A percentile compares a stretch with the other conserved stretches of the same genome.
Evolutionary conservation across 768 basidiomycete species (phyloP).

Genomic region (Lentinula guzmanii): DNA sequence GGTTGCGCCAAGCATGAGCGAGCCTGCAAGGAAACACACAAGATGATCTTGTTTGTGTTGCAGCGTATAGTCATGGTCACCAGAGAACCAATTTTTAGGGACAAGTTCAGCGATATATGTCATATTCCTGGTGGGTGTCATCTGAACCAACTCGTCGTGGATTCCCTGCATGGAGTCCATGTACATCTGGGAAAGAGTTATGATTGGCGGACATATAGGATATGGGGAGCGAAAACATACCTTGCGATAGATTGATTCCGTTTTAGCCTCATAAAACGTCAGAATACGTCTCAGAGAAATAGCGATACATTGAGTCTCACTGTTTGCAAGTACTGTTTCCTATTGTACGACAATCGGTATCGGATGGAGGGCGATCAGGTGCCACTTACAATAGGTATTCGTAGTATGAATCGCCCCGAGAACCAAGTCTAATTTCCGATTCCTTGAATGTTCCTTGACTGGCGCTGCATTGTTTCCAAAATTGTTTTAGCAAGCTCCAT

Average conservation of each 20-base stretch:
- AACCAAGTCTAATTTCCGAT: slow-evolving; percentile 68
- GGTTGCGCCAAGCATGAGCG: slow-evolving; percentile 68
- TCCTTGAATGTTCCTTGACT: slow-evolving; percentile 21
- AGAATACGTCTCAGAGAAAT: neutral
- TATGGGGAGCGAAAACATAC: slow-evolving; percentile 24
- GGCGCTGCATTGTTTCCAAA: slow-evolving; percentile 8
- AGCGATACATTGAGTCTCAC: slow-evolving; percentile 22
- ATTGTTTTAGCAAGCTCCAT: neutral
- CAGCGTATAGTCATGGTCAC: slow-evolving; percentile 28
- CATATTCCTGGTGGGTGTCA: slow-evolving; percentile 39
- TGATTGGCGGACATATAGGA: neutral
- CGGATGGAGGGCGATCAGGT: neutral
- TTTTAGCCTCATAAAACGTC: slow-evolving; percentile 34
- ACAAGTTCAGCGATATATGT: slow-evolving; percentile 63
- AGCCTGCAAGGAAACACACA: slow-evolving; percentile 76
- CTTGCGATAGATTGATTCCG: slow-evolving; percentile 56
- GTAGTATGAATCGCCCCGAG: slow-evolving; percentile 77
- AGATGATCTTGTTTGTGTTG: slow-evolving; percentile 75
- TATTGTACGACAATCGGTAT: slow-evolving; percentile 1
- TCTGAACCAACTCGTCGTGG: slow-evolving; percentile 52
- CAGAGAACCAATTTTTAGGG: slow-evolving; percentile 29
- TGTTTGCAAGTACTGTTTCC: slow-evolving; percentile 65
- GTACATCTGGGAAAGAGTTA: slow-evolving; percentile 49
- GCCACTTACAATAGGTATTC: slow-evolving; percentile 58
- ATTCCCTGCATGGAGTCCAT: slow-evolving; percentile 65